Conservation (phyloP, 495 filamentous ascomycete genomes). For the Pseudoneurospora amorphoporcata region DNA sequence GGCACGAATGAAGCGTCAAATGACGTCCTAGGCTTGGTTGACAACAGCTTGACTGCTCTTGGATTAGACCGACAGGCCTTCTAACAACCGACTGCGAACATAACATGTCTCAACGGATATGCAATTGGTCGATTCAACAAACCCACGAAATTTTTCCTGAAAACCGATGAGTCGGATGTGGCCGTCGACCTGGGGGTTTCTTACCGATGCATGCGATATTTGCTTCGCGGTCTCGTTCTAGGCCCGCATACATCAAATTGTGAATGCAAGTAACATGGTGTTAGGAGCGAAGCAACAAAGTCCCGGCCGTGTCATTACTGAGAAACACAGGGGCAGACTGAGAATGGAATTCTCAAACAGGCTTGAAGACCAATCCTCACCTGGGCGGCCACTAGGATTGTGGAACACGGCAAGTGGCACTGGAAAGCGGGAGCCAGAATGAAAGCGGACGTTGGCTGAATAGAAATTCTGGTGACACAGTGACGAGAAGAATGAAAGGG, state of each 20-base stretch:
- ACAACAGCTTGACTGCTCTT: neutral
- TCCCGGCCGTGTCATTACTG: neutral
- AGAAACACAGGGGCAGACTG: neutral
- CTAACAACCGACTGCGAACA: neutral
- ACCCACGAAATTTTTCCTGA: neutral
- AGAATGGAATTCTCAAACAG: neutral
- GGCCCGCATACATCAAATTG: neutral
- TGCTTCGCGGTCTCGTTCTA: neutral
- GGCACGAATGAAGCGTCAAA: neutral
- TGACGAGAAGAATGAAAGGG: neutral
- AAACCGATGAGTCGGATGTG: neutral
- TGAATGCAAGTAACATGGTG: neutral
- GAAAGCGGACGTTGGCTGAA: neutral
- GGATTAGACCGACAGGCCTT: neutral
- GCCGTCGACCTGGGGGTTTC: neutral
- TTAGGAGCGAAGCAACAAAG: neutral
- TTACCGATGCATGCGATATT: neutral
- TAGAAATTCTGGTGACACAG: neutral
- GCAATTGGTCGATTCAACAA: neutral
- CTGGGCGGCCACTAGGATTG: neutral
- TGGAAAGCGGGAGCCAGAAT: neutral
- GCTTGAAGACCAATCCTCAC: neutral
- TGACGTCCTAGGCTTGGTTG: neutral
- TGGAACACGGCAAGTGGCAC: neutral
- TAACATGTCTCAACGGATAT: neutral